Evolutionary conservation across 306 rosid species (phyloP).

Genomic region (Quercus bicolor): DNA sequence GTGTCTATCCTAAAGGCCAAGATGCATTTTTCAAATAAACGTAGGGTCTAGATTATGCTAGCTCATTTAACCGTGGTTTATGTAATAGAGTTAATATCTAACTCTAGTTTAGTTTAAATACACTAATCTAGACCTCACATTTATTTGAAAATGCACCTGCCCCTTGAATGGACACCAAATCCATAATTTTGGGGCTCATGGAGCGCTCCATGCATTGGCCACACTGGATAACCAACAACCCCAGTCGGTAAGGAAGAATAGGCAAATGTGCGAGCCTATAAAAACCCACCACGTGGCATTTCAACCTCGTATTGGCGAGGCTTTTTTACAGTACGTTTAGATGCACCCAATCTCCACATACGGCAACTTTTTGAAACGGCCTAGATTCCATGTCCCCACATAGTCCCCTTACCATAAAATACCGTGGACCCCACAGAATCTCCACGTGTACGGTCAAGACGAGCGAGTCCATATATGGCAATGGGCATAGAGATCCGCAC

Average conservation of each 20-base stretch:
- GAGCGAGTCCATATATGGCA: background rate
- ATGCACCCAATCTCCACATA: background rate
- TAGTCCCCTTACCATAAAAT: background rate
- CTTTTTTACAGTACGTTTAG: background rate
- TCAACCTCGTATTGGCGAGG: background rate
- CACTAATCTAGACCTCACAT: too few relatives aligned
- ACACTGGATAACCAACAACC: background rate
- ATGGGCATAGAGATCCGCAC: constrained; percentile 2
- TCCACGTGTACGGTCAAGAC: constrained; percentile 21
- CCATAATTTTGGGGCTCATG: background rate
- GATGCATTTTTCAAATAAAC: too few relatives aligned
- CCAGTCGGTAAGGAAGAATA: background rate
- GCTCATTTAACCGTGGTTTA: too few relatives aligned
- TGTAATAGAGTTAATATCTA: too few relatives aligned
- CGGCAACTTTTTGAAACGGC: background rate
- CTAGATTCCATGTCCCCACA: background rate
- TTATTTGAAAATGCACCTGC: too few relatives aligned
- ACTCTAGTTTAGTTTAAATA: too few relatives aligned
- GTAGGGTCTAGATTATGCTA: too few relatives aligned
- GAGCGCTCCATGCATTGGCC: background rate
- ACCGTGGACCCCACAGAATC: background rate
- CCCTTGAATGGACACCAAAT: too few relatives aligned
- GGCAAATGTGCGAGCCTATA: background rate
- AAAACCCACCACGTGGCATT: background rate
- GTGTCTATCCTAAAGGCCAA: too few relatives aligned